These are phyloP conservation scores for Macrolepiota albuminosa DNA, from an alignment of 768 basidiomycete species.

Conservation along the genomic window DNA sequence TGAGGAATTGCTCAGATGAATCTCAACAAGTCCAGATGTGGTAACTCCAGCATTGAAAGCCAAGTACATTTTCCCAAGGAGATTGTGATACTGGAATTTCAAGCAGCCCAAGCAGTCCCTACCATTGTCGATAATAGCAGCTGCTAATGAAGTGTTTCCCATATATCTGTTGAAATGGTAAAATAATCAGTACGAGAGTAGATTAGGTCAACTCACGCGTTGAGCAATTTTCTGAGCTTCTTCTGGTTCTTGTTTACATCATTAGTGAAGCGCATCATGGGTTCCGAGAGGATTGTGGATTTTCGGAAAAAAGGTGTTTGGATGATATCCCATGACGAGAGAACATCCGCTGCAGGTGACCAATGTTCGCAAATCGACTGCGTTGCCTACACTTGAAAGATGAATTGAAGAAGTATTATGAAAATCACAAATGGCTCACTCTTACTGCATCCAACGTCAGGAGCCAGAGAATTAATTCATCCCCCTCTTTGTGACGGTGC, in stretches of 20 bases:
- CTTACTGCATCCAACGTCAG: neutral
- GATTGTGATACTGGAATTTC: neutral
- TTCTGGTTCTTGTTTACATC: neutral
- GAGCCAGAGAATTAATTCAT: slow-evolving; percentile 1
- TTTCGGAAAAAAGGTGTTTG: neutral
- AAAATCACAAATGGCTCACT: neutral
- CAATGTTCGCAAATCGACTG: neutral
- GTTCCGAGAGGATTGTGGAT: neutral
- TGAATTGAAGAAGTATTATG: neutral
- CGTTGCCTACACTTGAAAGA: neutral
- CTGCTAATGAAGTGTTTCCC: neutral
- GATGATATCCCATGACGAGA: neutral
- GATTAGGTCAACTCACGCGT: neutral
- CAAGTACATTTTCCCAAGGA: neutral
- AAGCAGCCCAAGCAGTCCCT: neutral
- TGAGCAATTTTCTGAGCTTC: neutral
- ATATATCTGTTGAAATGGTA: neutral
- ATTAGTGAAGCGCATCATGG: neutral
- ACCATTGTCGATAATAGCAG: neutral
- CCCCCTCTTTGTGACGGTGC: neutral
- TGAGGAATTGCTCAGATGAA: neutral
- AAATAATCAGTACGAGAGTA: neutral
- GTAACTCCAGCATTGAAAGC: neutral
- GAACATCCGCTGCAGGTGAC: neutral
- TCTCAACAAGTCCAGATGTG: neutral